These are phyloP conservation scores for Periconia digitata DNA, from an alignment of 2,329 filamentous ascomycete species.

Conservation along the genomic window DNA sequence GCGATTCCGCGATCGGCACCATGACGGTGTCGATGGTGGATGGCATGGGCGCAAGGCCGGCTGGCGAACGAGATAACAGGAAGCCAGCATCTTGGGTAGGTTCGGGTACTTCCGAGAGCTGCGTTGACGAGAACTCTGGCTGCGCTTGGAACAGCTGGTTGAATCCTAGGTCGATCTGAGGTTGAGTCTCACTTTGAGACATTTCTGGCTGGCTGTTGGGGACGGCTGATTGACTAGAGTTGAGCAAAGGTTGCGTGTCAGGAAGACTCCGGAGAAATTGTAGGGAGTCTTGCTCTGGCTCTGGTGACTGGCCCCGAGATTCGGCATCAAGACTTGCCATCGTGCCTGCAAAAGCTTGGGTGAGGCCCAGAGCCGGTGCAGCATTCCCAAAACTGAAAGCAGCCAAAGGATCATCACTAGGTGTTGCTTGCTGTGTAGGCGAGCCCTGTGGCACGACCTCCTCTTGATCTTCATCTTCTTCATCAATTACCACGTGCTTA, in stretches of 20 bases:
- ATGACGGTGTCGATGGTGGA: slow-evolving; percentile 74
- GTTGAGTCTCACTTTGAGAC: slow-evolving; percentile 18
- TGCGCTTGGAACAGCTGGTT: slow-evolving; percentile 39
- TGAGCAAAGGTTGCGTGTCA: slow-evolving; percentile 56
- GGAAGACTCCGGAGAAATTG: slow-evolving; percentile 54
- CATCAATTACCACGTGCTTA: slow-evolving; percentile 63
- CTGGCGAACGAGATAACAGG: slow-evolving; percentile 66
- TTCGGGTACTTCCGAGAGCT: slow-evolving; percentile 70
- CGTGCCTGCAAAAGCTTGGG: slow-evolving; percentile 88
- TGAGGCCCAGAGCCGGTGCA: slow-evolving; percentile 65
- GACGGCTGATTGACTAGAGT: slow-evolving; percentile 63
- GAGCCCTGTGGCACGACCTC: slow-evolving; percentile 16
- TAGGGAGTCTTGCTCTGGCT: slow-evolving; percentile 52
- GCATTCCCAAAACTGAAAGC: slow-evolving; percentile 44
- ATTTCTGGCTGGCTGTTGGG: slow-evolving; percentile 56
- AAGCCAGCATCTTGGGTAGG: slow-evolving; percentile 82
- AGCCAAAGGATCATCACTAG: slow-evolving; percentile 34
- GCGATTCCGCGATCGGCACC: slow-evolving; percentile 61
- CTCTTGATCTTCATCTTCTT: slow-evolving; percentile 52
- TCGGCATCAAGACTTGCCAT: slow-evolving; percentile 65
- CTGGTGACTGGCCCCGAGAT: slow-evolving; percentile 37
- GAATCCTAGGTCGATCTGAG: slow-evolving; percentile 36
- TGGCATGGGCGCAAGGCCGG: slow-evolving; percentile 62
- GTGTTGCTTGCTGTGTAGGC: slow-evolving; percentile 25
- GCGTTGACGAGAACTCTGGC: slow-evolving; percentile 53